These are phyloP conservation scores for Auriscalpium microsporum DNA, from an alignment of 768 basidiomycete species.

Conservation along the genomic window DNA sequence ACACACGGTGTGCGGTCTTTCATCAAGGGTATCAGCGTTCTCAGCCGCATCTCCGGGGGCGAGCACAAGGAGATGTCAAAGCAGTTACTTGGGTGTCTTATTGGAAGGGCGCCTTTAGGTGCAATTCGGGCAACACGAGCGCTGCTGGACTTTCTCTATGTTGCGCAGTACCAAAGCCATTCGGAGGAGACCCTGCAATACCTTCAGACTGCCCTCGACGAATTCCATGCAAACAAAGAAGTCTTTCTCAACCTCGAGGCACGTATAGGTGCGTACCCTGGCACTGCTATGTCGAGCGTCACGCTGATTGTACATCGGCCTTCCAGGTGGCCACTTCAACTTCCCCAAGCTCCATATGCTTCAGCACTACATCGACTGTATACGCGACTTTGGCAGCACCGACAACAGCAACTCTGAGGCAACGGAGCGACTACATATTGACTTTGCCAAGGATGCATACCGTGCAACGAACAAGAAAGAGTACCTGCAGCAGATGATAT, in stretches of 20 bases:
- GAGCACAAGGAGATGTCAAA: not conserved
- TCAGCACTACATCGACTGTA: conserved; percentile 7
- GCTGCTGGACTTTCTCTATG: conserved; percentile 30
- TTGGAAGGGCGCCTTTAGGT: not conserved
- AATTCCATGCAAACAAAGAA: conserved; percentile 32
- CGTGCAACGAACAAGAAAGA: conserved; percentile 22
- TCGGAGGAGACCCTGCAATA: conserved; percentile 20
- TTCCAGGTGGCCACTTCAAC: conserved; percentile 2
- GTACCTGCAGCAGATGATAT: conserved; percentile 24
- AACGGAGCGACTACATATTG: conserved; percentile 25
- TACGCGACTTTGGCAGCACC: conserved; percentile 1
- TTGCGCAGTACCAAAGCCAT: conserved; percentile 28
- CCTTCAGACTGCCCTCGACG: conserved; percentile 20
- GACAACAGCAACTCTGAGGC: conserved; percentile 26
- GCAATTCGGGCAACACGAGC: not conserved
- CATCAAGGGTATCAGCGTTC: not conserved
- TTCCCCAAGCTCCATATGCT: conserved; percentile 12
- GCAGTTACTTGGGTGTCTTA: not conserved
- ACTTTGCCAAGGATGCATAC: conserved; percentile 25
- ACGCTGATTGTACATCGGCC: not conserved
- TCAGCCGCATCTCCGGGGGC: not conserved
- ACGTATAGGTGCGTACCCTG: conserved; percentile 22
- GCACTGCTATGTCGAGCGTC: not conserved
- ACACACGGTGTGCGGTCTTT: not conserved
- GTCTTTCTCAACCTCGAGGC: conserved; percentile 26